A percentile compares a stretch with the other conserved stretches of the same genome.
These are phyloP conservation scores for Angomonas ambiguus DNA, from an alignment of 208 protist genomes.

Conservation along the genomic window DNA sequence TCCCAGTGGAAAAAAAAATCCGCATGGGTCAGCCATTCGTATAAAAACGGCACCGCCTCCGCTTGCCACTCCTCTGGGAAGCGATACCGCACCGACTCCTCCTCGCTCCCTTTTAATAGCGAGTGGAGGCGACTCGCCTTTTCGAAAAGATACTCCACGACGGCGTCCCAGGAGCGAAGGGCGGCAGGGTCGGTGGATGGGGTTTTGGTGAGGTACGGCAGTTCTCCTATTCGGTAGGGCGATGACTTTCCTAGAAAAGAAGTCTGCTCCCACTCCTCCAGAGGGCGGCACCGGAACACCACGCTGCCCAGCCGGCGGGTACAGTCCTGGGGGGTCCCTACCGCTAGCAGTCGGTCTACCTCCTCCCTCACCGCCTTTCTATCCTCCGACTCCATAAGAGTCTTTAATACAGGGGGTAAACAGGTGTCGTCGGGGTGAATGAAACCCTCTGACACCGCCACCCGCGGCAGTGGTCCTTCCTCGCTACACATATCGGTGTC, in stretches of 20 bases:
- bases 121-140: neutral
- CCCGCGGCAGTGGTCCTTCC: no score
- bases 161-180: neutral
- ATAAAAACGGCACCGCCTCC: conserved; percentile 49
- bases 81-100: conserved; percentile 9
- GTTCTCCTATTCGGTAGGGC: conserved; percentile 1
- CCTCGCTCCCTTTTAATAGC: neutral
- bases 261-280: neutral
- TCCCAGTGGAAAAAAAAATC: conserved; percentile 31
- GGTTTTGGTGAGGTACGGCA: neutral
- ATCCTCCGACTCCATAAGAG: conserved; percentile 21
- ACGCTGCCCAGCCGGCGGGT: neutral
- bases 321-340: conserved; percentile 27
- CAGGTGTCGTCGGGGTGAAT: conserved; percentile 12
- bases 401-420: conserved; percentile 20
- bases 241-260: neutral
- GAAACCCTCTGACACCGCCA: neutral
- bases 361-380: conserved; percentile 14
- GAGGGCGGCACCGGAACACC: no score
- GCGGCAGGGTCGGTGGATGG: neutral
- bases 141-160: neutral
- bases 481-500: no score
- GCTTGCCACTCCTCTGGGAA: conserved; percentile 38
- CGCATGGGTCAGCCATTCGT: conserved; percentile 59
- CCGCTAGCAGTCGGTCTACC: conserved; percentile 12